Percentiles rank a stretch among this genome's conserved stretches.
Conservation (phyloP, 257 asterid genomes). For the Perilla frutescens region DNA sequence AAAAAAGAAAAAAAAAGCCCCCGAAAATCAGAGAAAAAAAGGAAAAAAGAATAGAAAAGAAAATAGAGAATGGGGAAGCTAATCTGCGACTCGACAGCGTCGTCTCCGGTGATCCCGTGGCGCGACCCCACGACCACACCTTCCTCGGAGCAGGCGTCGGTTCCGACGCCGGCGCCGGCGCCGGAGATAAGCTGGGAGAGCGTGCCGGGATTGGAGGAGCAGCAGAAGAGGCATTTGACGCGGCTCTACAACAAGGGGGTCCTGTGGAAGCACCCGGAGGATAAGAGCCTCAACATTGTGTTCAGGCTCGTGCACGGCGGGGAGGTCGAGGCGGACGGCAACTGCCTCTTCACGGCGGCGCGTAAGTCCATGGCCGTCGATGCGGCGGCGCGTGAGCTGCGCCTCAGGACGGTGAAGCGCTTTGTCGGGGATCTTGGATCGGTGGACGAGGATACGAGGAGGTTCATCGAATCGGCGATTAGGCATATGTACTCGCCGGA, state of each 20-base stretch:
- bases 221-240: conserved; percentile 67
- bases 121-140: conserved; percentile 77
- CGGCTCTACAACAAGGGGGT: conserved; percentile 76
- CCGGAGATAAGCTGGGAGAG: conserved; percentile 62
- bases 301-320: conserved; percentile 87
- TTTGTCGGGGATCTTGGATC: conserved; percentile 80
- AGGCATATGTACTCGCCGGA: conserved; percentile 89
- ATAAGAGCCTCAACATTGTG: conserved; percentile 50
- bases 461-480: conserved; percentile 64
- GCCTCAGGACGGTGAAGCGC: conserved; percentile 70
- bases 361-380: conserved; percentile 60
- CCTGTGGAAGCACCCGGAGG: conserved; percentile 85
- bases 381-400: conserved; percentile 68
- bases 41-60: not conserved
- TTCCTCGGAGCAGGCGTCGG: conserved; percentile 52
- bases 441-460: conserved; percentile 57
- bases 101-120: conserved; percentile 89
- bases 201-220: conserved; percentile 81
- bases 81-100: conserved; percentile 86
- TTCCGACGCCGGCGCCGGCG: conserved; percentile 32
- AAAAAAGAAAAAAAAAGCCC: not conserved
- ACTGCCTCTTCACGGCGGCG: conserved; percentile 87
- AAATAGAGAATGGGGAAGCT: conserved; percentile 72
- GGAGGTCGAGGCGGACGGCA: conserved; percentile 89
- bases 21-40: not conserved